These are phyloP conservation scores for Glycine tomentella DNA, from an alignment of 306 rosid species.

Conservation along the genomic window DNA sequence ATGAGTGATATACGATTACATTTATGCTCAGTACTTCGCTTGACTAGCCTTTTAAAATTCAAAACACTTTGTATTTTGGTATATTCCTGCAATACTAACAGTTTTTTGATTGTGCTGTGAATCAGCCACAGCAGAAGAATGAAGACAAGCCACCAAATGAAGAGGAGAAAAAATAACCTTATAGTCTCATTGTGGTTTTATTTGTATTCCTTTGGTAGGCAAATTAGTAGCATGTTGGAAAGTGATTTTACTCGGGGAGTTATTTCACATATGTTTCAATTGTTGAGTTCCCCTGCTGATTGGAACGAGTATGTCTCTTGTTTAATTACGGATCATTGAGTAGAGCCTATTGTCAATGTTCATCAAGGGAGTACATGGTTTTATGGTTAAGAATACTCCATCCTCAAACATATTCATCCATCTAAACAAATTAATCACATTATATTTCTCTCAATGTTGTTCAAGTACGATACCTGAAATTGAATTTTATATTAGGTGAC, in stretches of 20 bases:
- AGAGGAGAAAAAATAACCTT: constrained; percentile 61
- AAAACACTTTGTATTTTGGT: constrained; percentile 30
- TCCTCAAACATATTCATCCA: constrained; percentile 7
- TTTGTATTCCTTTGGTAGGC: constrained; percentile 36
- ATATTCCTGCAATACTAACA: constrained; percentile 1
- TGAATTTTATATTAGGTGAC: not conserved
- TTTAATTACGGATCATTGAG: constrained; percentile 13
- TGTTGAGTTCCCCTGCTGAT: constrained; percentile 3
- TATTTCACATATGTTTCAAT: not conserved
- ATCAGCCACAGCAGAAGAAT: constrained; percentile 67
- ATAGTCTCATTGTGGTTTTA: constrained; percentile 22
- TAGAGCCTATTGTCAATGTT: not conserved
- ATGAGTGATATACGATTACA: not conserved
- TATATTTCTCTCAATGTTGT: not conserved
- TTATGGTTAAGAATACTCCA: constrained; percentile 33
- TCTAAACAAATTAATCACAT: not conserved
- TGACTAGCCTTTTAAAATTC: not conserved
- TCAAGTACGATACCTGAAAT: not conserved
- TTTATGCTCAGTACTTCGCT: not conserved
- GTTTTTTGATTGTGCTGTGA: constrained; percentile 42
- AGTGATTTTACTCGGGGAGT: constrained; percentile 36
- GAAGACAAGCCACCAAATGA: constrained; percentile 75
- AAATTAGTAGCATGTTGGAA: constrained; percentile 39
- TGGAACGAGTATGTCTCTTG: constrained; percentile 16
- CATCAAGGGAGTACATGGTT: not conserved